Evolutionary conservation across 495 filamentous ascomycete genomes (phyloP).

Genomic region (Aspergillus wentii): DNA sequence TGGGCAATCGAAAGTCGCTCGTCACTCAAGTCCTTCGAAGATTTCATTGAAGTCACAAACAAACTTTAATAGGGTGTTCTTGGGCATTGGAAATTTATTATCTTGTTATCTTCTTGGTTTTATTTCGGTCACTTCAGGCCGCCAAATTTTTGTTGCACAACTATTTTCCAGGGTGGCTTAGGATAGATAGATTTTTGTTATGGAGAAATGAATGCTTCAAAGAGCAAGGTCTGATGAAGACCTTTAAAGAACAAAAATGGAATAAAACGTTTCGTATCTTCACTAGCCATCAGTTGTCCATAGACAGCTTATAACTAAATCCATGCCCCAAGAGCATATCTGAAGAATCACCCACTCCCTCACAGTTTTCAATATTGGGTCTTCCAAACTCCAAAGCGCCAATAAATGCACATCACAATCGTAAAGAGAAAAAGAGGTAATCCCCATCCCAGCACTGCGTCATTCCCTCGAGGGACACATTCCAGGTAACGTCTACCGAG

Average conservation of each 20-base stretch:
- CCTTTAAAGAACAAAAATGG: background rate
- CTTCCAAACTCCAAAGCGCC: slow-evolving; percentile 27
- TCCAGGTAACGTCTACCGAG: slow-evolving; percentile 38
- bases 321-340: background rate
- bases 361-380: background rate
- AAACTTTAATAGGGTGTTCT: slow-evolving; percentile 14
- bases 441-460: background rate
- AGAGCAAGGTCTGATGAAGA: too few relatives aligned
- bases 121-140: too few relatives aligned
- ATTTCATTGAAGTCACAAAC: slow-evolving; percentile 63
- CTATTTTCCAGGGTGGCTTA: too few relatives aligned
- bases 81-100: too few relatives aligned
- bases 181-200: too few relatives aligned
- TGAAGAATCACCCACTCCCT: background rate
- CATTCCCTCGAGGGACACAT: background rate
- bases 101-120: too few relatives aligned
- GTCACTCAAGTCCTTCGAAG: slow-evolving; percentile 67
- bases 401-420: slow-evolving; percentile 15
- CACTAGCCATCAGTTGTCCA: too few relatives aligned
- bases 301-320: too few relatives aligned
- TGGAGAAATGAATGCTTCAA: too few relatives aligned
- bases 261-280: slow-evolving; percentile 9
- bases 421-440: slow-evolving; percentile 1
- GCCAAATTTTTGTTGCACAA: too few relatives aligned
- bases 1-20: slow-evolving; percentile 79